Evolutionary conservation across 495 filamentous ascomycete genomes (phyloP).

Genomic region (Aspergillus indologenus): DNA sequence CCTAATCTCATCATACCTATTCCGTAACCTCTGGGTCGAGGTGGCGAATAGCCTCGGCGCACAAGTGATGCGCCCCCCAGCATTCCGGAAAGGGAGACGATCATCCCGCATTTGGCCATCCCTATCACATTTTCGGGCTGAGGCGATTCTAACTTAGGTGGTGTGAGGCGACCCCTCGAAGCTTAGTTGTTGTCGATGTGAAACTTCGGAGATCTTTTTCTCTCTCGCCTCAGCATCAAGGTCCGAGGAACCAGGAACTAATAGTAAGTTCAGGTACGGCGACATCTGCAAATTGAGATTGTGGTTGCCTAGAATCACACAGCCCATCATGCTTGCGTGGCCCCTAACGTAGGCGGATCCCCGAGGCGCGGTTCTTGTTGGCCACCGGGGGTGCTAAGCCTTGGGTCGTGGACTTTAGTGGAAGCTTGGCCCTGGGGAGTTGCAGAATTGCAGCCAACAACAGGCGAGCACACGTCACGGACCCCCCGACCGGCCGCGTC

Average conservation of each 20-base stretch:
- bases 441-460: not conserved
- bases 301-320: not conserved
- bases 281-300: not conserved
- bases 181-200: not conserved
- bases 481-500: conserved; percentile 19
- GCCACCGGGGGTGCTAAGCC: conserved; percentile 11
- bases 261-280: not conserved
- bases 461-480: conserved; percentile 9
- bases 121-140: not conserved
- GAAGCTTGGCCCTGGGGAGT: conserved; percentile 18
- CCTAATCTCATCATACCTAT: not conserved
- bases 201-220: not conserved
- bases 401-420: conserved; percentile 20
- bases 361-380: not conserved
- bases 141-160: not conserved
- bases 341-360: not conserved
- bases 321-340: conserved; percentile 1
- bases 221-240: not conserved
- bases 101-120: not conserved
- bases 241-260: too few relatives aligned
- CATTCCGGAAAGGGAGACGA: not conserved
- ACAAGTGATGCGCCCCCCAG: not conserved
- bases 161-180: not conserved
- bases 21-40: not conserved
- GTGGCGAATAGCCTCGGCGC: not conserved